These are phyloP conservation scores for Pseudocohnilembus persalinus DNA, from an alignment of 169 alveolate species.

Conservation along the genomic window DNA sequence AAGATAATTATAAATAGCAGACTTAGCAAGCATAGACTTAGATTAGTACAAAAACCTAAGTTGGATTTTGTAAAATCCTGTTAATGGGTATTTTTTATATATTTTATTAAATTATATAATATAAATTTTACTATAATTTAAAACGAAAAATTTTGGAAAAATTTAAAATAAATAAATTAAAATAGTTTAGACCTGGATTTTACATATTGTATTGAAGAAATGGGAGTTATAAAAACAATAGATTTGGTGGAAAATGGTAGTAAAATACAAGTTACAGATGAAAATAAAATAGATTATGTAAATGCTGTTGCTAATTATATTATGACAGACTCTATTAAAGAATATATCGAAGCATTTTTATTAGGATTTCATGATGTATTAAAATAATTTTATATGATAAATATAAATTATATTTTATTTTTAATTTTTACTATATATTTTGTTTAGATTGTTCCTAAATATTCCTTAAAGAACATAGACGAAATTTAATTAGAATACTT, in stretches of 20 bases:
- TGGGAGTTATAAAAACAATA: slow-evolving; percentile 91
- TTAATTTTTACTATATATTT: background rate
- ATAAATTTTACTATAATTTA: too few species aligned
- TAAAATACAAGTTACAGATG: slow-evolving; percentile 87
- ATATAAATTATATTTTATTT: background rate
- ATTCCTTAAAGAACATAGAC: slow-evolving; percentile 93
- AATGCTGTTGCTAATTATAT: slow-evolving; percentile 93
- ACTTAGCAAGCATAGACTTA: slow-evolving; percentile 98
- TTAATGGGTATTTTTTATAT: slow-evolving; percentile 56
- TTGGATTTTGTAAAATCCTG: slow-evolving; percentile 91
- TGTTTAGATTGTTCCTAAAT: slow-evolving; percentile 87
- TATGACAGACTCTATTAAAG: slow-evolving; percentile 92
- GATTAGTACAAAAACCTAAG: slow-evolving; percentile 93
- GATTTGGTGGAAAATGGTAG: slow-evolving; percentile 97
- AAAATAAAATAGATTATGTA: slow-evolving; percentile 93
- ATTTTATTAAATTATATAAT: too few species aligned
- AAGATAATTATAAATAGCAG: slow-evolving; percentile 60
- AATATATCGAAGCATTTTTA: slow-evolving; percentile 94
- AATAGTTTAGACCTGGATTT: slow-evolving; percentile 80
- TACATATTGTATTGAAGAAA: slow-evolving; percentile 92
- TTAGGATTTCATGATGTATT: slow-evolving; percentile 94
- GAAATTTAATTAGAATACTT: slow-evolving; percentile 92
- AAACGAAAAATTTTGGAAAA: too few species aligned
- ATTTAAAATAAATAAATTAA: too few species aligned
- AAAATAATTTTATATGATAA: background rate